Conservation (phyloP, 306 rosid genomes). For the Lathyrus oleraceus region DNA sequence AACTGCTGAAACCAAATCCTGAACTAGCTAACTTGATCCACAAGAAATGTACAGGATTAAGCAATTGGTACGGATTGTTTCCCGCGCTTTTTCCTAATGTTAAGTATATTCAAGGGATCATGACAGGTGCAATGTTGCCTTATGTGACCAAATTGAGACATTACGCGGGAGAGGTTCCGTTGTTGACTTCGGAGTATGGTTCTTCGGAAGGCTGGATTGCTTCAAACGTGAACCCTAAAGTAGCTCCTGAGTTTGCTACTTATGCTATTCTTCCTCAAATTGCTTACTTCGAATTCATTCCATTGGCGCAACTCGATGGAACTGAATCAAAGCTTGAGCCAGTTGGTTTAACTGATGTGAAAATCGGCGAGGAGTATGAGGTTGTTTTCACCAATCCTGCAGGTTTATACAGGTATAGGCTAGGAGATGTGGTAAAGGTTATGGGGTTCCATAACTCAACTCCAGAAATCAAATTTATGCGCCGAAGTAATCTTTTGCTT, state of each 20-base stretch:
- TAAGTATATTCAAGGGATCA: constrained; percentile 74
- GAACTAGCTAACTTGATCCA: constrained; percentile 65
- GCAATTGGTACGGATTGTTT: constrained; percentile 84
- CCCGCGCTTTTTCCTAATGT: constrained; percentile 86
- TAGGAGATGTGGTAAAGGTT: constrained; percentile 83
- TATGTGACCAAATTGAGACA: constrained; percentile 80
- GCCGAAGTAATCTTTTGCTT: constrained; percentile 67
- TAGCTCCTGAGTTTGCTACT: constrained; percentile 69
- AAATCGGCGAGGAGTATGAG: constrained; percentile 76
- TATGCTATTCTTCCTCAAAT: constrained; percentile 83
- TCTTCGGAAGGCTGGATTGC: constrained; percentile 97
- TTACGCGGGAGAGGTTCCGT: constrained; percentile 70
- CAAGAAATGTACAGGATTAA: constrained; percentile 52
- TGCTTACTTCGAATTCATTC: constrained; percentile 89
- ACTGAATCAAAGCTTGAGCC: constrained; percentile 41
- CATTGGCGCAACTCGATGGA: constrained; percentile 37
- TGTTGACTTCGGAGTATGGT: constrained; percentile 88
- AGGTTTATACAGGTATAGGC: constrained; percentile 79
- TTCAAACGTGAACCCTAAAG: constrained; percentile 67
- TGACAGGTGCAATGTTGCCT: constrained; percentile 97
- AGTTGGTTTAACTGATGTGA: constrained; percentile 70
- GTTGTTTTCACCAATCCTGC: constrained; percentile 65
- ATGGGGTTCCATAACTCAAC: constrained; percentile 74
- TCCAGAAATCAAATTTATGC: constrained; percentile 69
- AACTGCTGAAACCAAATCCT: constrained; percentile 76